Evolutionary conservation across 1,139 yeast genomes (phyloP).

Genomic region (Yamadazyma siamensis): DNA sequence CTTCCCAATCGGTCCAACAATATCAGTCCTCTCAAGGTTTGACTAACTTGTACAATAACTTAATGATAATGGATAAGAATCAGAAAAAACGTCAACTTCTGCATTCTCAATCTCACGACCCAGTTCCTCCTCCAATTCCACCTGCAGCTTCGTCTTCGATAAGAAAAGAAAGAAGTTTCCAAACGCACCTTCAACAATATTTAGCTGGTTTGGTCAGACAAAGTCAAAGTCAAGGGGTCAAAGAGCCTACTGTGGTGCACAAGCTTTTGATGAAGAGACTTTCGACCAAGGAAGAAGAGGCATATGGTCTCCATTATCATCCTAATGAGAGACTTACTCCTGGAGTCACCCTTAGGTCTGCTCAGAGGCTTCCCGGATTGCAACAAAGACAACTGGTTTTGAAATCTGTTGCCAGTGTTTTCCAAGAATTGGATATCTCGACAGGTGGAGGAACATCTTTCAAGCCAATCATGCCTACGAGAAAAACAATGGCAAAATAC

Average conservation of each 20-base stretch:
- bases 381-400: slow-evolving; percentile 62
- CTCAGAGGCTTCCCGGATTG: slow-evolving; percentile 46
- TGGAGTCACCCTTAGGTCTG: slow-evolving; percentile 78
- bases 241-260: slow-evolving; percentile 38
- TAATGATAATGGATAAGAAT: slow-evolving; percentile 73
- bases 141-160: slow-evolving; percentile 52
- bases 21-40: slow-evolving; percentile 87
- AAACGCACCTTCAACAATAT: slow-evolving; percentile 48
- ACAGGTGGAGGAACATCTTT: slow-evolving; percentile 53
- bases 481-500: slow-evolving; percentile 72
- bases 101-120: slow-evolving; percentile 41
- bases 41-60: slow-evolving; percentile 76
- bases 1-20: slow-evolving; percentile 72
- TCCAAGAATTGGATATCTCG: slow-evolving; percentile 75
- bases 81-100: slow-evolving; percentile 41
- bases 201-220: slow-evolving; percentile 38
- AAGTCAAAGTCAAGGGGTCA: slow-evolving; percentile 21
- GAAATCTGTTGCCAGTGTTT: slow-evolving; percentile 65
- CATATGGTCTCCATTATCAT: slow-evolving; percentile 82
- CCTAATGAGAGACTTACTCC: slow-evolving; percentile 67
- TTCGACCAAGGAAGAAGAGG: slow-evolving; percentile 75
- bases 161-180: slow-evolving; percentile 51
- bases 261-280: slow-evolving; percentile 53
- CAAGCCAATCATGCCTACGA: slow-evolving; percentile 88
- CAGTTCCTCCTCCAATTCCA: slow-evolving; percentile 59